Evolutionary conservation across 148 eudicot species (phyloP).

Genomic region (Diospyros lotus): DNA sequence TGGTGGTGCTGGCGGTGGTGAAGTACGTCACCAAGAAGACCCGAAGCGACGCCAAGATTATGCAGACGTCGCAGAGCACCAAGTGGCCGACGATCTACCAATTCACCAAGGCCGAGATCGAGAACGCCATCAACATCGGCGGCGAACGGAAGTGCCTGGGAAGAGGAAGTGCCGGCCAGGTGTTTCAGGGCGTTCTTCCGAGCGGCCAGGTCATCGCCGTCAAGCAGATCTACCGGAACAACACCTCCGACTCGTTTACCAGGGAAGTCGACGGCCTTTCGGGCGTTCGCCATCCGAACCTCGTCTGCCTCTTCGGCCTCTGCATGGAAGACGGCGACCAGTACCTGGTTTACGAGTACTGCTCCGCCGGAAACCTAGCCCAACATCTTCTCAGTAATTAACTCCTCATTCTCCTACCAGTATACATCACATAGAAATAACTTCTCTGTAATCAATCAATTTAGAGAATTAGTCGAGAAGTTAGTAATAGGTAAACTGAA

Average conservation of each 20-base stretch:
- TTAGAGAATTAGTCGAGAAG: too few relatives aligned
- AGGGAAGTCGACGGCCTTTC: slow-evolving; percentile 36
- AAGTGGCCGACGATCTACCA: slow-evolving; percentile 32
- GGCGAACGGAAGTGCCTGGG: slow-evolving; percentile 30
- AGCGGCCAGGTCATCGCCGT: slow-evolving; percentile 47
- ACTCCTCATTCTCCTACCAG: not conserved
- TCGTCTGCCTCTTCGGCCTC: slow-evolving; percentile 39
- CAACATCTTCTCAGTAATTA: slow-evolving; percentile 36
- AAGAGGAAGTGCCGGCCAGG: slow-evolving; percentile 41
- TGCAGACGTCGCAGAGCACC: slow-evolving; percentile 11
- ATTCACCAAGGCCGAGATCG: slow-evolving; percentile 44
- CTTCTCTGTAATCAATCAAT: too few relatives aligned
- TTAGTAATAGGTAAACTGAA: too few relatives aligned
- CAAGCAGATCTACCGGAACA: slow-evolving; percentile 33
- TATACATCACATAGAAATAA: too few relatives aligned
- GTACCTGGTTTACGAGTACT: slow-evolving; percentile 41
- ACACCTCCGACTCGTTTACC: slow-evolving; percentile 31
- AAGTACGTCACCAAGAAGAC: slow-evolving; percentile 28
- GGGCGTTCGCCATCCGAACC: slow-evolving; percentile 35
- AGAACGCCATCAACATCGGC: slow-evolving; percentile 29
- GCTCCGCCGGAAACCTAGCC: slow-evolving; percentile 38
- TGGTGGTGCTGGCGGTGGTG: slow-evolving; percentile 18
- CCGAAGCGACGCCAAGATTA: slow-evolving; percentile 8
- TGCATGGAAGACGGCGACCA: slow-evolving; percentile 41
- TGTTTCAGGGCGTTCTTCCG: slow-evolving; percentile 36